Conservation (phyloP, 73 alveolate genomes). For the Stentor roeselii region DNA sequence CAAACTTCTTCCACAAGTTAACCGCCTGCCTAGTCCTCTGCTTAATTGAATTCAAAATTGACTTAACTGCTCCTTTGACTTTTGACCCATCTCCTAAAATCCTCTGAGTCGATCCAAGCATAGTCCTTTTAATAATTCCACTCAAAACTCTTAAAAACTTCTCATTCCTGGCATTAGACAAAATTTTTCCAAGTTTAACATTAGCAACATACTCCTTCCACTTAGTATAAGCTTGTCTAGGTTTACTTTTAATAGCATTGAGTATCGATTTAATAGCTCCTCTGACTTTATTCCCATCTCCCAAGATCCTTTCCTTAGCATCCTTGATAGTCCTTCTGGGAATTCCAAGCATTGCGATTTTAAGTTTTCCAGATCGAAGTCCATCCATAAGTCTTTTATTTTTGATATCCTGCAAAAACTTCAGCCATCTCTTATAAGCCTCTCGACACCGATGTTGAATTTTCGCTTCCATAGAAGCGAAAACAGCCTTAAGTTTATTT, state of each 20-base stretch:
- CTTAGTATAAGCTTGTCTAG: background rate
- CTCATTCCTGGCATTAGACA: background rate
- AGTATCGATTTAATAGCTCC: slow-evolving; percentile 6
- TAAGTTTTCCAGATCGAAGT: slow-evolving; percentile 4
- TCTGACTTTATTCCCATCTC: slow-evolving; percentile 12
- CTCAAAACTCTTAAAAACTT: background rate
- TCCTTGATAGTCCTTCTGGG: slow-evolving; percentile 19
- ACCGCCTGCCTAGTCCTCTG: background rate
- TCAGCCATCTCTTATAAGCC: background rate
- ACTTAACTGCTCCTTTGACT: slow-evolving; percentile 6
- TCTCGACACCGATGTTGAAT: background rate
- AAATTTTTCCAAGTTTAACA: background rate
- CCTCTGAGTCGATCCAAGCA: background rate
- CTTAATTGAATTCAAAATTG: background rate
- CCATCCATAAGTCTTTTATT: background rate
- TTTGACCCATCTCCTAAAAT: slow-evolving; percentile 9
- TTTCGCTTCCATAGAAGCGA: background rate
- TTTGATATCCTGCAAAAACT: background rate
- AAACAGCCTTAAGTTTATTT: background rate
- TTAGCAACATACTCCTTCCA: background rate
- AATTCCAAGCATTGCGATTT: background rate
- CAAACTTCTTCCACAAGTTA: slow-evolving; percentile 4
- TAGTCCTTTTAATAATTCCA: background rate
- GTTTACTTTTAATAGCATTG: background rate
- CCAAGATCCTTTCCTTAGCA: background rate